Percentiles rank a stretch among this genome's conserved stretches.
These are phyloP conservation scores for Neurospora intermedia DNA, from an alignment of 495 filamentous ascomycete species.

Conservation along the genomic window DNA sequence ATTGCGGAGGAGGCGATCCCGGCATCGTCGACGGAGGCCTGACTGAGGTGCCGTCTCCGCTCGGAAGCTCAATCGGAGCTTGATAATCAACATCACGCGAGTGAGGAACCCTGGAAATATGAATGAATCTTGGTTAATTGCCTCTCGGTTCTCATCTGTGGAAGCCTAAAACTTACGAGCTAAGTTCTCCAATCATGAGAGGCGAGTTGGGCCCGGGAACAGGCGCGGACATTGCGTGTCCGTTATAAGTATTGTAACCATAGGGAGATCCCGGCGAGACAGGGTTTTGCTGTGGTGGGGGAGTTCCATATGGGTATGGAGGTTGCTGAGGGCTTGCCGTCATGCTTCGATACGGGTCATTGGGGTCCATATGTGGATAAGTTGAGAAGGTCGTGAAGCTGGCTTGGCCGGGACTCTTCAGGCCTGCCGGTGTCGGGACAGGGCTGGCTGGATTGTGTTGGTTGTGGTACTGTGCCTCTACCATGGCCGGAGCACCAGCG, in stretches of 20 bases:
- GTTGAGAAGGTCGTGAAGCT: slow-evolving; percentile 11
- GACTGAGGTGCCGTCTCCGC: background rate
- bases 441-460: slow-evolving; percentile 1
- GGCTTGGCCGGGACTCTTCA: slow-evolving; percentile 20
- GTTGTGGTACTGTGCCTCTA: slow-evolving; percentile 13
- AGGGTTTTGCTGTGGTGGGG: slow-evolving; percentile 3
- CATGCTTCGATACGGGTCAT: slow-evolving; percentile 7
- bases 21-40: background rate
- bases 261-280: background rate
- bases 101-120: background rate
- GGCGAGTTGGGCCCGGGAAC: background rate
- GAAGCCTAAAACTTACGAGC: background rate
- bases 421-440: background rate
- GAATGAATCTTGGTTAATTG: background rate
- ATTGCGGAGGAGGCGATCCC: background rate
- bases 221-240: background rate
- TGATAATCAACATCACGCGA: background rate
- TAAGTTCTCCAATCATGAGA: background rate
- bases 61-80: background rate
- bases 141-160: background rate
- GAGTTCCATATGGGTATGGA: slow-evolving; percentile 2
- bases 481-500: slow-evolving; percentile 8
- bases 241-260: background rate
- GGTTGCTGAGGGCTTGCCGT: slow-evolving; percentile 2
- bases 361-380: background rate